phyloP scores from a whole-genome alignment of 306 rosid species.

The Glycine soja region DNA sequence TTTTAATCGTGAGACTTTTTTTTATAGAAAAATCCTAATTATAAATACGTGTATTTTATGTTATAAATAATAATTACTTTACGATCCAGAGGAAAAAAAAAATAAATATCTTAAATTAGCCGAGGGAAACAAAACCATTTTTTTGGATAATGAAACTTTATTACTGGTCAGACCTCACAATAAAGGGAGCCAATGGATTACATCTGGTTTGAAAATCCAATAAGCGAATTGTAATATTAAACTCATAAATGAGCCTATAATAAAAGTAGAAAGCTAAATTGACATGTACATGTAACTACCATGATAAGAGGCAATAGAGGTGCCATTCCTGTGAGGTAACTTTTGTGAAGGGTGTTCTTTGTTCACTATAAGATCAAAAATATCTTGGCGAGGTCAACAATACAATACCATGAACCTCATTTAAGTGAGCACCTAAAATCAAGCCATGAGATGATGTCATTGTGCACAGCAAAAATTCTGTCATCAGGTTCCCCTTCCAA shows the following conservation, averaged over 20 bases:
- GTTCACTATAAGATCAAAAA: background rate
- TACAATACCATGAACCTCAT: conserved; percentile 12
- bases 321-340: background rate
- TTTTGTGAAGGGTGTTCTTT: background rate
- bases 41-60: background rate
- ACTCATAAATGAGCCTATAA: background rate
- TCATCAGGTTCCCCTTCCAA: conserved; percentile 94
- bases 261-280: background rate
- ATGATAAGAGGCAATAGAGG: conserved; percentile 2
- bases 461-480: conserved; percentile 63
- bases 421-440: conserved; percentile 57
- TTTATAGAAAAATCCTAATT: background rate
- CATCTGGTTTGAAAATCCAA: background rate
- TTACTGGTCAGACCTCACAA: no score
- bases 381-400: background rate
- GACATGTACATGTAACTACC: conserved; percentile 3
- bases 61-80: background rate
- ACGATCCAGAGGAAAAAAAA: background rate
- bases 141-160: no score
- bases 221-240: background rate
- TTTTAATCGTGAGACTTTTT: background rate
- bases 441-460: conserved; percentile 83
- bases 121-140: background rate
- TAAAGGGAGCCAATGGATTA: background rate
- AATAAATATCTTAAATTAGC: no score